Percentiles rank a stretch among this genome's conserved stretches.
Conservation (phyloP, 352 stramenopile genomes). For the Lagenidium giganteum region DNA sequence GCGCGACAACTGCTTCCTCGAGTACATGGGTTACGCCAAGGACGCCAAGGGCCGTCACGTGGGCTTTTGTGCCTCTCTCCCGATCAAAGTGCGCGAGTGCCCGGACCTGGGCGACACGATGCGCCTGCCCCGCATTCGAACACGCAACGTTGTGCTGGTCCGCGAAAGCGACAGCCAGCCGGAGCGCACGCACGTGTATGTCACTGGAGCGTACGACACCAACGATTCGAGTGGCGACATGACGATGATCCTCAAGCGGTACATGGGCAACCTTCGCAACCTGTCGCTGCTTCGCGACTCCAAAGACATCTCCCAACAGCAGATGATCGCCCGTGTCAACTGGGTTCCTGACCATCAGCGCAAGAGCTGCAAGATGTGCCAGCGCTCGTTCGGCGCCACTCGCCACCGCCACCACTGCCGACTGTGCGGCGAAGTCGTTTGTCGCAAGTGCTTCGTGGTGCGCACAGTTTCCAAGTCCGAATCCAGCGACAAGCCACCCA, state of each 20-base stretch:
- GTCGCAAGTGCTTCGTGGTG: slow-evolving; percentile 52
- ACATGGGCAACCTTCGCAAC: no score
- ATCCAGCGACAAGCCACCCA: no score
- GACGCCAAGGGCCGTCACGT: slow-evolving; percentile 53
- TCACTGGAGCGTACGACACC: no score
- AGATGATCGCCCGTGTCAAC: slow-evolving; percentile 37
- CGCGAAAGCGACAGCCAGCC: no score
- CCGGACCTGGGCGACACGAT: slow-evolving; percentile 64
- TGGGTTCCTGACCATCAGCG: slow-evolving; percentile 59
- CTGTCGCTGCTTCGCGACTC: no score
- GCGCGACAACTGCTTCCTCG: slow-evolving; percentile 65
- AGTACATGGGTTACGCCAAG: slow-evolving; percentile 54
- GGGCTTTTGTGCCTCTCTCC: slow-evolving; percentile 61
- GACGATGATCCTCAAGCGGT: no score
- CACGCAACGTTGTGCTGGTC: no score
- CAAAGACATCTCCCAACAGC: no score
- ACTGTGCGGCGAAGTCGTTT: slow-evolving; percentile 72
- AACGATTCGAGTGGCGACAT: no score
- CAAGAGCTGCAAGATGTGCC: slow-evolving; percentile 55
- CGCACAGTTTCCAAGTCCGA: no score
- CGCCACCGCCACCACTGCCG: slow-evolving; percentile 61
- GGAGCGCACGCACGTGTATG: no score
- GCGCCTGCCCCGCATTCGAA: no score
- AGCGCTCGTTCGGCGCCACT: slow-evolving; percentile 56
- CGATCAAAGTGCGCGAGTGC: slow-evolving; percentile 49